phyloP scores from a whole-genome alignment of 495 filamentous ascomycete species.

The Hypoxylon lienhwacheense region DNA sequence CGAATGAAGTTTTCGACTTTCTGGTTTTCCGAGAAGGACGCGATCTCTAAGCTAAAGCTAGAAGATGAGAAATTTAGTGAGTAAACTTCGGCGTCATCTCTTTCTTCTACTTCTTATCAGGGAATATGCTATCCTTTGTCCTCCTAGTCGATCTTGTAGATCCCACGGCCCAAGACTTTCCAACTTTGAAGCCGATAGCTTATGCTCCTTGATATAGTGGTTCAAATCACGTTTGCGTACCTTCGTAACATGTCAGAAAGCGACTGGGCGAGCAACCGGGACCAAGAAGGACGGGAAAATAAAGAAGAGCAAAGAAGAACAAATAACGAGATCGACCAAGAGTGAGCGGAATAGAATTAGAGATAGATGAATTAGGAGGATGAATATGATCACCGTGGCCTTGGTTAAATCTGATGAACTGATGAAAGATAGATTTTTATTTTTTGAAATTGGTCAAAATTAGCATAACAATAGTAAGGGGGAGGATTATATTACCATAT shows the following conservation, averaged over 20 bases:
- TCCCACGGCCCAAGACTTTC: not conserved
- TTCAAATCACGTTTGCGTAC: constrained; percentile 32
- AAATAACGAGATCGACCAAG: not conserved
- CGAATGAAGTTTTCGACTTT: constrained; percentile 37
- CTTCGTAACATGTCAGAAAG: constrained; percentile 33
- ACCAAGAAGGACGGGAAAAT: constrained; percentile 2
- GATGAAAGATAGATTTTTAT: not conserved
- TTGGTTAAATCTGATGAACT: not conserved
- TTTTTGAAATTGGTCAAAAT: not conserved
- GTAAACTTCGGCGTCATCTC: constrained; percentile 1
- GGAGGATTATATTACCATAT: not conserved
- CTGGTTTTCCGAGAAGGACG: constrained; percentile 35
- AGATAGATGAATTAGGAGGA: not conserved
- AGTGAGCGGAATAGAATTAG: not conserved
- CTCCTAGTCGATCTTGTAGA: not conserved
- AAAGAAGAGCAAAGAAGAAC: not conserved
- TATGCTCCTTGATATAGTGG: constrained; percentile 26
- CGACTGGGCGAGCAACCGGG: constrained; percentile 31
- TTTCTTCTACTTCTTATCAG: not conserved
- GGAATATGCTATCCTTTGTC: not conserved
- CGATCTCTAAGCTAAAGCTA: constrained; percentile 33
- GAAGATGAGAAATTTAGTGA: constrained; percentile 41
- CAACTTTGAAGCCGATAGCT: constrained; percentile 1
- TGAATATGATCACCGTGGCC: not conserved
- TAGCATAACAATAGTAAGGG: not conserved